A percentile compares a stretch with the other conserved stretches of the same genome.
Evolutionary conservation across 768 basidiomycete genomes (phyloP).

Genomic region (Phanerochaete sordida): DNA sequence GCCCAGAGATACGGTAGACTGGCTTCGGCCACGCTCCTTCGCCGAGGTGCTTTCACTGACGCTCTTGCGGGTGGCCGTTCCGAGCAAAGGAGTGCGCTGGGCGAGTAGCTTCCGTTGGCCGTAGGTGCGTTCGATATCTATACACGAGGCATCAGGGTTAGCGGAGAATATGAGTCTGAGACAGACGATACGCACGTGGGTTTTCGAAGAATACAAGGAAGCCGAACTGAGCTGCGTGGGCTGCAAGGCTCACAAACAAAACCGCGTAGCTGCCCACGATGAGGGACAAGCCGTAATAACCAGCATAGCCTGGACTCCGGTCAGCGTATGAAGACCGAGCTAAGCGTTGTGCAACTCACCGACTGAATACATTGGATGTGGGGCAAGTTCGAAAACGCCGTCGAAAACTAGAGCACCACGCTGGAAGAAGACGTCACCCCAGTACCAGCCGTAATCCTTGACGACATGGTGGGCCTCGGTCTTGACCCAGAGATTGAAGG

Average conservation of each 20-base stretch:
- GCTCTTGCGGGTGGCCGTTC: slow-evolving; percentile 16
- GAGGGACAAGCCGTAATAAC: slow-evolving; percentile 94
- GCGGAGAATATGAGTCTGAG: not conserved
- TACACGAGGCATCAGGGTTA: not conserved
- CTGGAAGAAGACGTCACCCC: slow-evolving; percentile 92
- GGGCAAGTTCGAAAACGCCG: slow-evolving; percentile 93
- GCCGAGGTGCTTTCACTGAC: slow-evolving; percentile 10
- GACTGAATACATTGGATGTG: slow-evolving; percentile 96
- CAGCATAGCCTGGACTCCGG: slow-evolving; percentile 70
- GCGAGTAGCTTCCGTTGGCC: slow-evolving; percentile 91
- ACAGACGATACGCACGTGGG: slow-evolving; percentile 62
- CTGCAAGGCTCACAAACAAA: slow-evolving; percentile 89
- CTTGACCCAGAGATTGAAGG: slow-evolving; percentile 98
- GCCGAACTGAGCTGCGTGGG: slow-evolving; percentile 94
- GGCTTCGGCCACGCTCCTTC: slow-evolving; percentile 20
- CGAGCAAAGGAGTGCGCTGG: slow-evolving; percentile 64
- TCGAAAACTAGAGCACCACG: slow-evolving; percentile 94
- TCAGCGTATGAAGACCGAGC: not conserved
- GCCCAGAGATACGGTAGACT: slow-evolving; percentile 15
- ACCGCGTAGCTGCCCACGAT: slow-evolving; percentile 87
- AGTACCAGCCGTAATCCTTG: slow-evolving; percentile 98
- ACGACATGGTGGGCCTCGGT: slow-evolving; percentile 96
- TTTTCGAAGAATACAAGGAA: slow-evolving; percentile 97
- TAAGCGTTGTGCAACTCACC: slow-evolving; percentile 33
- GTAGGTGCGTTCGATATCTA: slow-evolving; percentile 59